These are phyloP conservation scores for Dillenia turbinata DNA, from an alignment of 164 flowering plant species.

Conservation along the genomic window DNA sequence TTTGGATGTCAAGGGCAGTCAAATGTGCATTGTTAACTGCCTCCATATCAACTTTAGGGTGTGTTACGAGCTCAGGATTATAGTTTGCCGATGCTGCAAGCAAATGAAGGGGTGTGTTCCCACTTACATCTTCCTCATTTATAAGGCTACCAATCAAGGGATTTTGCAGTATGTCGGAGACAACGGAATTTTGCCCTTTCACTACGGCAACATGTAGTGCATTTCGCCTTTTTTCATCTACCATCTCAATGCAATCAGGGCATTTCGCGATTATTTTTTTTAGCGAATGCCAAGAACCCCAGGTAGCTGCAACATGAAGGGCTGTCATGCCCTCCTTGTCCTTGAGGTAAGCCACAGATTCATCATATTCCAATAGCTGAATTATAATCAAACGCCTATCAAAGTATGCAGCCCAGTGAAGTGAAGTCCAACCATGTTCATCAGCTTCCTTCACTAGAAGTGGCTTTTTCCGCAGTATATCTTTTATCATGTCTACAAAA, in stretches of 20 bases:
- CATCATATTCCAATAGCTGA: neutral
- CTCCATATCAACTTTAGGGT: too few relatives aligned
- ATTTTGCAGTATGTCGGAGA: neutral
- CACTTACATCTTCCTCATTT: neutral
- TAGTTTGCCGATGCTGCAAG: too few relatives aligned
- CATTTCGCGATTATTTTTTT: neutral
- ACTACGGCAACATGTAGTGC: constrained; percentile 5
- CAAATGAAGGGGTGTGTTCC: neutral
- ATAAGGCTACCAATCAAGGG: neutral
- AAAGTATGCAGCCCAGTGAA: constrained; percentile 5
- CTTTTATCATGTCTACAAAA: too few relatives aligned
- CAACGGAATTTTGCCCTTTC: neutral
- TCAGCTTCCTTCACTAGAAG: neutral
- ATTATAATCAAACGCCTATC: neutral
- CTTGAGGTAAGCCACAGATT: neutral
- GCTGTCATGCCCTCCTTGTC: constrained; percentile 5
- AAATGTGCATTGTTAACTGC: too few relatives aligned
- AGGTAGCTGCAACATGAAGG: constrained; percentile 3
- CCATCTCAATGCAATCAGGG: neutral
- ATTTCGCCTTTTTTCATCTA: constrained; percentile 1
- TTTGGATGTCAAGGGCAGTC: too few relatives aligned
- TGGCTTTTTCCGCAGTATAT: too few relatives aligned
- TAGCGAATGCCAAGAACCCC: neutral
- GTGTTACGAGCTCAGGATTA: too few relatives aligned
- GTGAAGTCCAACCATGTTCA: neutral